These are phyloP conservation scores for Penicillium sp. DNA, from an alignment of 2,329 filamentous ascomycete species.

Conservation along the genomic window DNA sequence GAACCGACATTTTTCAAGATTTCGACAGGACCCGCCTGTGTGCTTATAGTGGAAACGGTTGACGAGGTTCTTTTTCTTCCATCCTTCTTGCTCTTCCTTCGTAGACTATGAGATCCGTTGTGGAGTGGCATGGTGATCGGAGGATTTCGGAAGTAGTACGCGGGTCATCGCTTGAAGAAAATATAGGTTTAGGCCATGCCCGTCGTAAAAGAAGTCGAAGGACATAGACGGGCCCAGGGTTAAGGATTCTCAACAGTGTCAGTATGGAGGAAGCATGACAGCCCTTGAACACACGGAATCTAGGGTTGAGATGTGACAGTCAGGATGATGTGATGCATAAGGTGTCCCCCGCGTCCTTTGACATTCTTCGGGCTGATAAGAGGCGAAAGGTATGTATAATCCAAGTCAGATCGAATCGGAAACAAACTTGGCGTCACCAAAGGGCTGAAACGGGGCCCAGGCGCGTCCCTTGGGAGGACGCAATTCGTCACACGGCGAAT, in stretches of 20 bases:
- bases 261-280: slow-evolving; percentile 18
- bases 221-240: slow-evolving; percentile 7
- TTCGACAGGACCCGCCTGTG: slow-evolving; percentile 21
- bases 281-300: slow-evolving; percentile 19
- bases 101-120: slow-evolving; percentile 19
- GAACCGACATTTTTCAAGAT: slow-evolving; percentile 14
- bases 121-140: slow-evolving; percentile 31
- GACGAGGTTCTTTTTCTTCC: slow-evolving; percentile 25
- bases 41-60: slow-evolving; percentile 20
- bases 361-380: slow-evolving; percentile 10
- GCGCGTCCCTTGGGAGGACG: slow-evolving; percentile 9
- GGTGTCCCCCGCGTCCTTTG: slow-evolving; percentile 17
- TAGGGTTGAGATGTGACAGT: slow-evolving; percentile 11
- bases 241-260: slow-evolving; percentile 8
- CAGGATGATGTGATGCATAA: slow-evolving; percentile 16
- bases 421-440: slow-evolving; percentile 15
- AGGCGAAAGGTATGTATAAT: slow-evolving; percentile 7
- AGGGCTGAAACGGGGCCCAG: slow-evolving; percentile 9
- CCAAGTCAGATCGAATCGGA: slow-evolving; percentile 12
- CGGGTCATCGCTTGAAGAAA: slow-evolving; percentile 13
- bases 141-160: slow-evolving; percentile 9
- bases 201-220: slow-evolving; percentile 1
- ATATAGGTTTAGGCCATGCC: slow-evolving; percentile 5
- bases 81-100: slow-evolving; percentile 29
- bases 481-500: slow-evolving; percentile 19